Evolutionary conservation across 768 basidiomycete species (phyloP), one percentile per base, ranked within the genome.

Genomic region (Russula vinacea): DNA sequence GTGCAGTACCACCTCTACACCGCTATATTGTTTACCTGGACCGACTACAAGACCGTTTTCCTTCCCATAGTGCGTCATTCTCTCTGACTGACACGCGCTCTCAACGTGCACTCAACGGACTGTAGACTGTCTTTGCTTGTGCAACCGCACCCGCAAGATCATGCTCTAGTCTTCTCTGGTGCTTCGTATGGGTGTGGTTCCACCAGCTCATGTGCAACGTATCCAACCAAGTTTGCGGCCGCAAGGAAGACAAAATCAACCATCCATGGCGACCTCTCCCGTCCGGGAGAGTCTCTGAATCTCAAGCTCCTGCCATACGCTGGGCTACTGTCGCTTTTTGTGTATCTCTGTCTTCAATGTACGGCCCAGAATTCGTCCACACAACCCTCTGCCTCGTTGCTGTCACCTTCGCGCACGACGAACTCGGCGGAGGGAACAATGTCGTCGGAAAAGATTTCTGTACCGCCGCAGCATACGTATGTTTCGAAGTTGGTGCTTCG

Each of bases 21-120:
- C 22, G 63, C 67, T 32, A 56, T 73, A 26, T 61, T 73, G 11
- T 73, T 73, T 53, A 73, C 73, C 17, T 70, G 69, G 68, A 69
- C 72, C 14, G 73, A 73, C 66, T 72, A 68, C 65, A 73, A 73
- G 62, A 73, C 73, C 8, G 67, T 73, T 22, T 57, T 73, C 19
- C 29, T 73, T 14, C 72, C 73, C 26, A 62, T 73, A 26, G 72
- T 73, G 22, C n/a, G 73, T 68, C 42, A 13, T 37, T 49, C 13
- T 24, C 32, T 40, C 42, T 10, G n/a, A 19, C n/a, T 8, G 7
- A 11, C 29, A 29, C 5, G 2, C 16, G 2, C 16, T 37, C 62
- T 40, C 26, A 13, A 29, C 54, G 6, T 39, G 8, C 11, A 45
- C 62, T 39, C 24, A 54, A 42, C 8, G 40, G 29, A 29, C 14